phyloP scores from a whole-genome alignment of 257 asterid genomes.

The Solanum lycopersicoides region DNA sequence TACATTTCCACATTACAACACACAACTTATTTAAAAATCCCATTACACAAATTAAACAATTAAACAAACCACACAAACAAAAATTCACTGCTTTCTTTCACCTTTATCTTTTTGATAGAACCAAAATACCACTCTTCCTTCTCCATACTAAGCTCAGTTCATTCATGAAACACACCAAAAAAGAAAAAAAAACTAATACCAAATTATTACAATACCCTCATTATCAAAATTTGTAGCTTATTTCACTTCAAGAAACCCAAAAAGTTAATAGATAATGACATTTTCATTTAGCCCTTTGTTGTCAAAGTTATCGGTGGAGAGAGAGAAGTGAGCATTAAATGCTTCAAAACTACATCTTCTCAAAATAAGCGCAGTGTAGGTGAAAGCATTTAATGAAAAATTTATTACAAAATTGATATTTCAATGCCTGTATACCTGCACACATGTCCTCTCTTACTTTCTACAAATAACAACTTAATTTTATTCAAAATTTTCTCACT shows the following conservation, averaged over 20 bases:
- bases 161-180: not conserved
- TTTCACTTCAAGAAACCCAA: not conserved
- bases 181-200: not conserved
- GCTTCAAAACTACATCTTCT: conserved; percentile 25
- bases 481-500: not conserved
- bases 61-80: not conserved
- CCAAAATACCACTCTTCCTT: not conserved
- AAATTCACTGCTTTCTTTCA: not conserved
- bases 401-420: conserved; percentile 19
- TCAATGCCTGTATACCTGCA: conserved; percentile 33
- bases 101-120: not conserved
- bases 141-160: not conserved
- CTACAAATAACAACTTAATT: not conserved
- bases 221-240: not conserved
- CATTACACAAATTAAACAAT: conserved; percentile 10
- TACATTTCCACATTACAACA: not conserved
- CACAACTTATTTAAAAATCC: conserved; percentile 6
- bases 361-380: conserved; percentile 22
- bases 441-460: conserved; percentile 9
- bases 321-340: conserved; percentile 17
- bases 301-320: not conserved
- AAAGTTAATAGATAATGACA: not conserved
- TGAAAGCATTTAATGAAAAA: conserved; percentile 36
- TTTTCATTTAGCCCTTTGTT: not conserved
- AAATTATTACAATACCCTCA: not conserved